Base-by-base conservation (phyloP, 1,284 basidiomycete genomes). In the Cystobasidium pallidum region DNA sequence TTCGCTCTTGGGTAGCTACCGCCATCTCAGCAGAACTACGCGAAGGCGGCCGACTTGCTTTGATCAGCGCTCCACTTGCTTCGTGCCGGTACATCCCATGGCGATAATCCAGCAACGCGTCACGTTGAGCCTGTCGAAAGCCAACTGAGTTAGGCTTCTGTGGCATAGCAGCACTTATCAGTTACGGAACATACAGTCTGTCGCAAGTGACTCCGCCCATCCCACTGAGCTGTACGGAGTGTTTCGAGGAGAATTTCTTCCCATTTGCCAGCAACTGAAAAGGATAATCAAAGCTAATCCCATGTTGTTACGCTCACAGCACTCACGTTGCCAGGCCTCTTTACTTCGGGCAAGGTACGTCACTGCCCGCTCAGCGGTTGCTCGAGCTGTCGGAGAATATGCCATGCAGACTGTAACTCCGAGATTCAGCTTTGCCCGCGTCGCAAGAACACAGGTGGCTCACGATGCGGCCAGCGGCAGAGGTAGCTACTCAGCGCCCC, bases 21-120 rank as follows among this genome's bases (percentile, higher is more conserved):
- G 26, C 30, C 8, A 32, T 11, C 24, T 54, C 51, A 17, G 51
- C 51, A 54, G 51, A 54, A 19, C 51, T 54, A 4, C 51, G 8
- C 13, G 51, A 54, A 6, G 51, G 51, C 24, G 51, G 51, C 21
- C 51, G 51, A n/a, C 51, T 54, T 11, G 51, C 26, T 32, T 54
- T 54, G 8, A 19, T 10, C 11, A 26, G 13, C 6, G 26, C 51
- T 11, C 51, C 26, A n/a, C 51, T 54, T 11, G 30, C 51, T 54
- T 54, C 51, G 24, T 54, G 51, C n/a, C 51, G 51, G n/a, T 54
- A 54, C 51, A 54, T 54, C 24, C 51, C 51, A 28, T 54, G 51
- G 3, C 51, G 51, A 19, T 54, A 54, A 32, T 54, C 51, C 4
- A 54, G 51, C 30, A 54, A 32, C 24, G 51, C 51, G 30, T 54